Base-by-base conservation (phyloP, 768 basidiomycete genomes). In the Glaciozyma antarctica region DNA sequence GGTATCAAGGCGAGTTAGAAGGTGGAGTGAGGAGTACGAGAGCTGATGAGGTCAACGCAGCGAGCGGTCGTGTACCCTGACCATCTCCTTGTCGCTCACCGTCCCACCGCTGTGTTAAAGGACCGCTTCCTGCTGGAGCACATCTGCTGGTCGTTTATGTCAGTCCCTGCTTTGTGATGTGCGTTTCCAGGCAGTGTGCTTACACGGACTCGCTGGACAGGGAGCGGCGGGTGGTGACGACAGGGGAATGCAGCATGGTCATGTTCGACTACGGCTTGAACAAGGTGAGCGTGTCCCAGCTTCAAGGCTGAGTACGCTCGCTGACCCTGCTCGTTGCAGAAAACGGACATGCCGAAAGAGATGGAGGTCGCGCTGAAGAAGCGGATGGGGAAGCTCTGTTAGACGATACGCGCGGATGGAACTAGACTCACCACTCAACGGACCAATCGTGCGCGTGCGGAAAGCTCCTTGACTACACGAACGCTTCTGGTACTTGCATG, bases 291-390 rank as follows among this genome's bases (percentile, higher is more conserved):
- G 5, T 3, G 10, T 30, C 17, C 32, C 30, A 16, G 8, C 32
- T 30, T 53, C 8, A 48, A 41, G 8, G 3, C 17, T 21, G 38
- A 26, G n/a, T 3, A 28, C 1, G 4, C 17, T 28, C 3, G 13
- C 19, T 49, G 3, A 26, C 34, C 30, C 21, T n/a, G 17, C 28
- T 32, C 49, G 47, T 13, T 7, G n/a, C 32, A 19, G 15, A 22
- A 34, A 21, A 24, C n/a, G 22, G 47, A 21, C 44, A 62, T 62
- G 62, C 38, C 62, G 6, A 26, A 44, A 30, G 62, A 62, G 34
- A 47, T 54, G 8, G 5, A 48, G 15, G 55, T 56, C 5, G 54
- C 62, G 24, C 26, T 52, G 13, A 30, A 52, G 51, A 52, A 52
- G 51, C 51, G 51, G 8, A 52, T 52, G 51, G 38, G 38, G 8